Percentiles rank a stretch among this genome's conserved stretches.
phyloP scores from a whole-genome alignment of 768 basidiomycete species.

The Psilocybe sp. region DNA sequence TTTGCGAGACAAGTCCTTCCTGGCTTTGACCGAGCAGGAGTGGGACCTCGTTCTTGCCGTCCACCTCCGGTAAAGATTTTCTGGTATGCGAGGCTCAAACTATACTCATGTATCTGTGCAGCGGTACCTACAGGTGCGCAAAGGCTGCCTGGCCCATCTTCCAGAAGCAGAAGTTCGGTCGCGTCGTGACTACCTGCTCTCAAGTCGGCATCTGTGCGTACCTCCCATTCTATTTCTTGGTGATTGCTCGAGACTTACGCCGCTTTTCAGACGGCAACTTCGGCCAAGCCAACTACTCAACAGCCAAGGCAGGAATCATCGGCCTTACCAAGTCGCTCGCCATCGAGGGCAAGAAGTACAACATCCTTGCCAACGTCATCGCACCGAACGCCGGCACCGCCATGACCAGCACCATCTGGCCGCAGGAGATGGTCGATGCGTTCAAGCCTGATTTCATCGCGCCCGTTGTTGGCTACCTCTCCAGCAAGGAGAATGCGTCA shows the following conservation, averaged over 20 bases:
- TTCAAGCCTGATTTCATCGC: slow-evolving; percentile 96
- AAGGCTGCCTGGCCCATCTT: slow-evolving; percentile 97
- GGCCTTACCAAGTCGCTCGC: slow-evolving; percentile 88
- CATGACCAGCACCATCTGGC: slow-evolving; percentile 87
- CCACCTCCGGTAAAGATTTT: slow-evolving; percentile 59
- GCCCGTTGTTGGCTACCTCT: slow-evolving; percentile 88
- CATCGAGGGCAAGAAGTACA: slow-evolving; percentile 89
- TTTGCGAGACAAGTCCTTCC: slow-evolving; percentile 90
- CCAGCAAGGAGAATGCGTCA: slow-evolving; percentile 74
- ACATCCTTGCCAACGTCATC: slow-evolving; percentile 85
- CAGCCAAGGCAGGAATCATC: slow-evolving; percentile 90
- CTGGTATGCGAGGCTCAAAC: slow-evolving; percentile 3
- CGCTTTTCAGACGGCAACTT: slow-evolving; percentile 78
- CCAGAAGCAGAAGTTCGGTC: slow-evolving; percentile 93
- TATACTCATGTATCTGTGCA: slow-evolving; percentile 20
- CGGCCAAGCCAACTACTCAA: slow-evolving; percentile 93
- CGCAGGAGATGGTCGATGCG: slow-evolving; percentile 83
- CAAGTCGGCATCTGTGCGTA: slow-evolving; percentile 87
- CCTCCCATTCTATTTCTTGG: neutral
- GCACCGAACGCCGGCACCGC: slow-evolving; percentile 89
- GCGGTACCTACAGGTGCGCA: slow-evolving; percentile 89
- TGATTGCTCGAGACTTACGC: neutral
- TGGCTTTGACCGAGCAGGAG: slow-evolving; percentile 83
- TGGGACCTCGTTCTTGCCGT: slow-evolving; percentile 93
- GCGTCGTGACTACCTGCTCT: slow-evolving; percentile 93